Conservation (phyloP, 305 asterid genomes). For the Fraxinus ornus region DNA sequence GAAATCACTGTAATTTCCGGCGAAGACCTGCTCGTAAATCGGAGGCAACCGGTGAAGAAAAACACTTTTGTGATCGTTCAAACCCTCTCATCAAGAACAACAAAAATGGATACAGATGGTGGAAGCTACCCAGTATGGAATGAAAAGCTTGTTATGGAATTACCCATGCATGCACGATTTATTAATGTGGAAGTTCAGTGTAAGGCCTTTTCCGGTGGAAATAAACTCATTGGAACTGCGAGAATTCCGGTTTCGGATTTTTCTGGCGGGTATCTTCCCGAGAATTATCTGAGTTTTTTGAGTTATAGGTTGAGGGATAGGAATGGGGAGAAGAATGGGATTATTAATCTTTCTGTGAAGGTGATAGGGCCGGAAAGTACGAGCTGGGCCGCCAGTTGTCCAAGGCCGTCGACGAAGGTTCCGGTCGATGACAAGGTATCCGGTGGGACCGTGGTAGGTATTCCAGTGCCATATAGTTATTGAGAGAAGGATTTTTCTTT, state of each 20-base stretch:
- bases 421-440: conserved; percentile 22
- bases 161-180: conserved; percentile 49
- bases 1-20: conserved; percentile 69
- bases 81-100: conserved; percentile 36
- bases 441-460: conserved; percentile 45
- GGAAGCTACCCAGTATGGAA: conserved; percentile 60
- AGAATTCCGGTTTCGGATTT: conserved; percentile 60
- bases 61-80: conserved; percentile 39
- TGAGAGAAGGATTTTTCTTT: background rate
- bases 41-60: conserved; percentile 37
- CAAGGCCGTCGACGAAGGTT: conserved; percentile 43
- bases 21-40: conserved; percentile 42
- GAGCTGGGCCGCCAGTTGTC: conserved; percentile 31
- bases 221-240: conserved; percentile 41
- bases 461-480: conserved; percentile 45
- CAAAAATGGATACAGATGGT: conserved; percentile 44
- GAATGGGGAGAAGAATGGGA: conserved; percentile 58
- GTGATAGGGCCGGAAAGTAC: conserved; percentile 29
- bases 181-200: conserved; percentile 49
- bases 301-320: conserved; percentile 62
- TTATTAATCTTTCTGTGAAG: conserved; percentile 57
- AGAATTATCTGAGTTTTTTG: conserved; percentile 55
- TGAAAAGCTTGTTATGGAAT: conserved; percentile 49
- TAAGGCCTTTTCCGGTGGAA: conserved; percentile 20
- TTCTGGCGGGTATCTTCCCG: conserved; percentile 49